Percentiles rank a stretch among this genome's conserved stretches.
Evolutionary conservation across 1,284 basidiomycete species (phyloP).

Genomic region (Pterula multifida): DNA sequence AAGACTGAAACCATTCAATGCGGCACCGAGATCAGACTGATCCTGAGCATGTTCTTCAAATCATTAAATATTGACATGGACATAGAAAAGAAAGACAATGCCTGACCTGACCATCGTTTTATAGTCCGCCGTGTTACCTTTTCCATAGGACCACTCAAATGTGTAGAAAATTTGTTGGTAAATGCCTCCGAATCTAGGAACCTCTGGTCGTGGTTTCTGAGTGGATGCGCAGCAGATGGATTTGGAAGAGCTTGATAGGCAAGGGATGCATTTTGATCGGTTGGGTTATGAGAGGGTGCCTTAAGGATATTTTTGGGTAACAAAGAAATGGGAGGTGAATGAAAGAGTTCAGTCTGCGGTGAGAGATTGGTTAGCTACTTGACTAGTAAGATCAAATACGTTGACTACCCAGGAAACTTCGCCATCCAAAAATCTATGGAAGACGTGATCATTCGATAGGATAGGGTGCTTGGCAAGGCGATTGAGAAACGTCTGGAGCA

Average conservation of each 20-base stretch:
- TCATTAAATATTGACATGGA: conserved; percentile 6
- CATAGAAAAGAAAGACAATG: background rate
- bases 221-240: conserved; percentile 76
- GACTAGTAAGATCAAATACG: conserved; percentile 13
- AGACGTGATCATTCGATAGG: conserved; percentile 87
- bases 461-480: conserved; percentile 85
- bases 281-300: conserved; percentile 91
- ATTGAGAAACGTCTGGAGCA: conserved; percentile 93
- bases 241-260: conserved; percentile 82
- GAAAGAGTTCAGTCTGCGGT: conserved; percentile 73
- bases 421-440: conserved; percentile 91
- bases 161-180: conserved; percentile 91
- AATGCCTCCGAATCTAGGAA: conserved; percentile 96
- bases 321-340: conserved; percentile 82
- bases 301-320: conserved; percentile 94
- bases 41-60: conserved; percentile 88
- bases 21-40: conserved; percentile 89
- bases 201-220: conserved; percentile 83
- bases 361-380: conserved; percentile 5
- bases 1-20: conserved; percentile 91
- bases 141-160: conserved; percentile 88
- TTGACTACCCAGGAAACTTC: conserved; percentile 92
- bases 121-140: conserved; percentile 87
- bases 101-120: conserved; percentile 85
- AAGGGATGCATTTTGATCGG: conserved; percentile 60